Evolutionary conservation across 1,139 yeast genomes (phyloP).

Genomic region (Zygosaccharomyces pseudobailii): DNA sequence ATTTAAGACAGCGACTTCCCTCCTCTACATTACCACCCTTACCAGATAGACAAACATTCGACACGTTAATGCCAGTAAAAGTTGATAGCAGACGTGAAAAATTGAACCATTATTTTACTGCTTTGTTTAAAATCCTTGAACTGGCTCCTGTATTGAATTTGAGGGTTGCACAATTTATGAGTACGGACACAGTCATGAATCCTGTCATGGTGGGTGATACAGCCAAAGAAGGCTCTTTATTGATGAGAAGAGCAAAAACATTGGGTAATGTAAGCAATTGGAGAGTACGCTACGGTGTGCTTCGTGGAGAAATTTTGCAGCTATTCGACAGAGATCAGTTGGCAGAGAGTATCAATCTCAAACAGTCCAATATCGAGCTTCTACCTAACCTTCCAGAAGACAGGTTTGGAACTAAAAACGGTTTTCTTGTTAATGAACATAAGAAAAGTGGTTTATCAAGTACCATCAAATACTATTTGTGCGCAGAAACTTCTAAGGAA

Average conservation of each 20-base stretch:
- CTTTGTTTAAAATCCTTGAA: constrained; percentile 54
- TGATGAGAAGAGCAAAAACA: constrained; percentile 51
- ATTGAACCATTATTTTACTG: constrained; percentile 57
- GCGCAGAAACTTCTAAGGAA: constrained; percentile 78
- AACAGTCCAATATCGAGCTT: constrained; percentile 59
- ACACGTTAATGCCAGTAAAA: constrained; percentile 56
- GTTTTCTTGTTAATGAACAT: constrained; percentile 65
- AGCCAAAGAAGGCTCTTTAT: constrained; percentile 62
- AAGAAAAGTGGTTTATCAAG: constrained; percentile 53
- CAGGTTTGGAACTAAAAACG: constrained; percentile 71
- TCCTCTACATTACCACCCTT: constrained; percentile 59
- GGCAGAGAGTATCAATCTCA: constrained; percentile 55
- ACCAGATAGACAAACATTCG: constrained; percentile 55
- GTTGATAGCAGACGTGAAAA: constrained; percentile 56
- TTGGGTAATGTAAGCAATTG: constrained; percentile 54
- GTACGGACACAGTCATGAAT: constrained; percentile 58
- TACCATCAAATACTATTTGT: constrained; percentile 62
- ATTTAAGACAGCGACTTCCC: constrained; percentile 48
- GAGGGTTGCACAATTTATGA: constrained; percentile 59
- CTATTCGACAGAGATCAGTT: constrained; percentile 54
- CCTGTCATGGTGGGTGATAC: constrained; percentile 57
- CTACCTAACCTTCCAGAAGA: constrained; percentile 61
- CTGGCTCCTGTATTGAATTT: constrained; percentile 53
- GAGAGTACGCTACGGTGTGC: constrained; percentile 71
- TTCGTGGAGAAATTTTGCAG: constrained; percentile 60